Evolutionary conservation across 2,329 filamentous ascomycete species (phyloP).

Genomic region (Sporothrix schenckii): DNA sequence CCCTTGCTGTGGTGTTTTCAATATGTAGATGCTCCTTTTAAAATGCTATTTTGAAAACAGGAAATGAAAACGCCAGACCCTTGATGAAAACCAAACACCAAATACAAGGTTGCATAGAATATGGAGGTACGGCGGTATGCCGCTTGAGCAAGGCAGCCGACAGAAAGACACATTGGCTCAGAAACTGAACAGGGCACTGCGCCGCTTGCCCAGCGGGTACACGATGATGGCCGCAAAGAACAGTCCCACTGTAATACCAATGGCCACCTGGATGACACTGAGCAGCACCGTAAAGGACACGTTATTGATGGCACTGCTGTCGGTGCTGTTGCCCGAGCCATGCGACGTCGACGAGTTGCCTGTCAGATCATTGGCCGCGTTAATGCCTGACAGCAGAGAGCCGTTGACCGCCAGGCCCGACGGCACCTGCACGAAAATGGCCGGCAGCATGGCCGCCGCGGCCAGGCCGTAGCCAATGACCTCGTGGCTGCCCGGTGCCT

Average conservation of each 20-base stretch:
- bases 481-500: slow-evolving; percentile 44
- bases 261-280: slow-evolving; percentile 63
- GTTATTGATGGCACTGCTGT: slow-evolving; percentile 44
- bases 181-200: slow-evolving; percentile 61
- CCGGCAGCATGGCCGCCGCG: slow-evolving; percentile 81
- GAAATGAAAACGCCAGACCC: not conserved
- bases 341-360: slow-evolving; percentile 46
- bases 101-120: not conserved
- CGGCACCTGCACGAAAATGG: slow-evolving; percentile 75
- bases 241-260: slow-evolving; percentile 64
- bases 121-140: not conserved
- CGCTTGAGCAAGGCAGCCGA: too few relatives aligned
- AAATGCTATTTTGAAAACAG: not conserved
- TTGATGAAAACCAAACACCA: not conserved
- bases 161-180: slow-evolving; percentile 36
- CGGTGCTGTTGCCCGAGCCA: slow-evolving; percentile 32
- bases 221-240: slow-evolving; percentile 60
- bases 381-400: slow-evolving; percentile 61
- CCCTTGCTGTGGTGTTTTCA: not conserved
- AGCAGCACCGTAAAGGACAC: slow-evolving; percentile 59
- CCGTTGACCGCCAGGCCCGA: slow-evolving; percentile 64
- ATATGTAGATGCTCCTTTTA: not conserved
- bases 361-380: slow-evolving; percentile 59
- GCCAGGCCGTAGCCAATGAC: slow-evolving; percentile 73
- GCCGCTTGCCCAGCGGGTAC: slow-evolving; percentile 60